Evolutionary conservation across 805 yeast genomes (phyloP), one percentile per base, ranked within the genome.

Genomic region (Cephaloascus fragrans): DNA sequence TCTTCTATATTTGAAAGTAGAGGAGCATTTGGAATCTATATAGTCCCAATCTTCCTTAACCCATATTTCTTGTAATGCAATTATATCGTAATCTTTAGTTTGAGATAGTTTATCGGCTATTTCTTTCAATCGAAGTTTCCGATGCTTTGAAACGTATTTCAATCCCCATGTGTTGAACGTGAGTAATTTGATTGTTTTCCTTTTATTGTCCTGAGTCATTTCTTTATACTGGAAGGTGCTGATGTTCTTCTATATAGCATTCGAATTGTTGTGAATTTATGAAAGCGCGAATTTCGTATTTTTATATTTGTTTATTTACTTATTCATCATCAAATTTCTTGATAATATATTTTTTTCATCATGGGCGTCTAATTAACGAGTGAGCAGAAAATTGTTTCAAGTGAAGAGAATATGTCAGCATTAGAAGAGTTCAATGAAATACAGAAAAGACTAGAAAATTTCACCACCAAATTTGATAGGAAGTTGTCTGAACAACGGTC

Each of bases 11-110:
- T 90, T 89, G 47, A 71, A 84, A 31, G 51, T 53, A 1, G 48
- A 47, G 2, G 55, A 39, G 42, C 88, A 74, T 4, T 54, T 56
- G 3, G 46, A 43, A 15, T 69, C 67, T 17, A 93, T 58, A 44
- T 75, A 74, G 1, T 75, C 71, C 89, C 89, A 89, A 56, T 93
- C 98, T 36, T 73, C 77, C 45, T 77, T 71, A 32, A 81, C 80
- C 98, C 98, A 93, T 10, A 93, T 71, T 53, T 93, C 98, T 56
- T 93, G 98, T n/a, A 93, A 64, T 1, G 96, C 96, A 4, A 93
- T 74, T 10, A 93, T 71, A 58, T 93, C 96, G 58, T 83, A 87
- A 16, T 68, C 61, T 14, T 66, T 62, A 3, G 60, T 53, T 3
- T 52, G 51, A 0, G 80, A 75, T 3, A 90, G 56, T 39, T 71